phyloP scores from a whole-genome alignment of 2,329 filamentous ascomycete species.

The Aspergillus terreus region DNA sequence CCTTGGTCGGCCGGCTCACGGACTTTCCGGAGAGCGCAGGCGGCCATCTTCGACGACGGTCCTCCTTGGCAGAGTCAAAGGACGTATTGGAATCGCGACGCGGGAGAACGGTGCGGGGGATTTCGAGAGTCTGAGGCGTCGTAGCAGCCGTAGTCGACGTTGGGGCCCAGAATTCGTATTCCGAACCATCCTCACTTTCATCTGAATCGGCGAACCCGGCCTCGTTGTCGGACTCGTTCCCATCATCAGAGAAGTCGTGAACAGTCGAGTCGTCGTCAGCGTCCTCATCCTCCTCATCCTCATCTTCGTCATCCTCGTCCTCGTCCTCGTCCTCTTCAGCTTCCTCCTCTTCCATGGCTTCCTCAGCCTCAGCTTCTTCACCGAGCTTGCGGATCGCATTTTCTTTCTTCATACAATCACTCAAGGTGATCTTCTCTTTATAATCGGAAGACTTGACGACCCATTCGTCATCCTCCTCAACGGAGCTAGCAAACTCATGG shows the following conservation, averaged over 20 bases:
- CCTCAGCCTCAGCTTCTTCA: conserved; percentile 79
- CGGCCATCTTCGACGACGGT: conserved; percentile 22
- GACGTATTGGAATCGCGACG: conserved; percentile 53
- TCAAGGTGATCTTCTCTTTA: conserved; percentile 73
- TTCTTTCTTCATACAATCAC: conserved; percentile 86
- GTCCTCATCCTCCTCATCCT: conserved; percentile 44
- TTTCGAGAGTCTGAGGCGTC: conserved; percentile 50
- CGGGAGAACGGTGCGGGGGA: conserved; percentile 44
- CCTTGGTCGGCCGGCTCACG: conserved; percentile 34
- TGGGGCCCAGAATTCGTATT: conserved; percentile 63
- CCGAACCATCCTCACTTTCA: conserved; percentile 61
- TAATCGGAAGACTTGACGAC: conserved; percentile 66
- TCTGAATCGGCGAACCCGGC: conserved; percentile 68
- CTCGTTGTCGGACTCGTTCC: conserved; percentile 79
- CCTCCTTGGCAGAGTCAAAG: conserved; percentile 47
- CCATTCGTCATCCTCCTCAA: conserved; percentile 85
- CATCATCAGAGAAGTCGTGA: conserved; percentile 55
- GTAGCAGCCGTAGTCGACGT: conserved; percentile 46
- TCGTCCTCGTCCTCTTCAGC: conserved; percentile 62
- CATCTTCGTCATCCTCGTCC: conserved; percentile 40
- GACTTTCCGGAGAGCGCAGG: conserved; percentile 26
- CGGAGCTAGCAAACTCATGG: conserved; percentile 86
- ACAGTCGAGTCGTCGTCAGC: conserved; percentile 62
- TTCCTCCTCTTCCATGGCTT: conserved; percentile 70
- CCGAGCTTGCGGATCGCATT: conserved; percentile 80